Evolutionary conservation across 805 yeast species (phyloP).

Genomic region (Kazachstania kunashirensis): DNA sequence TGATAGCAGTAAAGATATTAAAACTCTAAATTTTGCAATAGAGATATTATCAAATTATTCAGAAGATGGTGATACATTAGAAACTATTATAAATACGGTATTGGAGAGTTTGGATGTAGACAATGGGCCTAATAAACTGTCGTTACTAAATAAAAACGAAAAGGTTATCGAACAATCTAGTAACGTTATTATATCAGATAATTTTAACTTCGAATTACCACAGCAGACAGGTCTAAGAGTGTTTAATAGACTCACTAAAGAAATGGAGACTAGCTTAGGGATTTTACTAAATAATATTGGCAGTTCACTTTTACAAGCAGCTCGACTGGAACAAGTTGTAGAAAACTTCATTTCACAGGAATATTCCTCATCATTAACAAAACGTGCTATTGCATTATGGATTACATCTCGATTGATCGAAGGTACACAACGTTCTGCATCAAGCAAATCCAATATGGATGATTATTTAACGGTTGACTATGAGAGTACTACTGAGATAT

Average conservation of each 20-base stretch:
- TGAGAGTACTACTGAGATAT: conserved; percentile 12
- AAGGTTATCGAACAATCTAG: conserved; percentile 16
- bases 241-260: conserved; percentile 10
- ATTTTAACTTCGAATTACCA: background rate
- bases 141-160: background rate
- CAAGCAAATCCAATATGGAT: conserved; percentile 5
- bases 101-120: conserved; percentile 1
- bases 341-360: conserved; percentile 15
- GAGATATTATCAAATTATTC: background rate
- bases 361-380: conserved; percentile 10
- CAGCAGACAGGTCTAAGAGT: background rate
- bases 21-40: conserved; percentile 10
- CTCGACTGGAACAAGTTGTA: conserved; percentile 9
- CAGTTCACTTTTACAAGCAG: background rate
- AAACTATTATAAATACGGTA: background rate
- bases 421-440: background rate
- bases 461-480: conserved; percentile 2
- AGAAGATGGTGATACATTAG: background rate
- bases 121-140: background rate
- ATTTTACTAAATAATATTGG: conserved; percentile 19
- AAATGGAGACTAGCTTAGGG: conserved; percentile 14
- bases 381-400: conserved; percentile 30
- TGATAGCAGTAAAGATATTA: conserved; percentile 8
- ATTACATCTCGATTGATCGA: conserved; percentile 27
- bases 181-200: conserved; percentile 11